Evolutionary conservation across 73 alveolate species (phyloP).

Genomic region (Halteria grandinella): DNA sequence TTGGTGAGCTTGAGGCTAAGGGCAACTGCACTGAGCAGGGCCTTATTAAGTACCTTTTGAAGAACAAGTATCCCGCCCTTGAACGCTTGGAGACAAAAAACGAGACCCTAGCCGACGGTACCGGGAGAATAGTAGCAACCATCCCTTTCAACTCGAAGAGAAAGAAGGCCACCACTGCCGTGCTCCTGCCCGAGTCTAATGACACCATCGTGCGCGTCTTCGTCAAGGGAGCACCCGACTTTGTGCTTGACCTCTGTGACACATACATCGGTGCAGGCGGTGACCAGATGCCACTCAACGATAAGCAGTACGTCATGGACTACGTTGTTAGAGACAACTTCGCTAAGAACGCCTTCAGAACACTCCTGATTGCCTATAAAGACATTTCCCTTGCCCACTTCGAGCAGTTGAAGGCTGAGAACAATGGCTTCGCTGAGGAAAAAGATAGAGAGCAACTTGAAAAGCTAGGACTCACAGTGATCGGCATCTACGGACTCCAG

Average conservation of each 20-base stretch:
- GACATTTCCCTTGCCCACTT: conserved; percentile 62
- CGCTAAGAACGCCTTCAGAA: conserved; percentile 84
- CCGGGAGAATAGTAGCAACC: too few species aligned
- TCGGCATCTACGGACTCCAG: conserved; percentile 88
- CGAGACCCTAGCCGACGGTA: too few species aligned
- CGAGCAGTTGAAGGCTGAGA: conserved; percentile 38
- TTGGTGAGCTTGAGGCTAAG: conserved; percentile 24
- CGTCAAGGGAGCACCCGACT: conserved; percentile 74
- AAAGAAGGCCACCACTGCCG: conserved; percentile 74
- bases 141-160: conserved; percentile 91
- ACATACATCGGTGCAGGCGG: conserved; percentile 48
- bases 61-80: too few species aligned
- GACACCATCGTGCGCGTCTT: conserved; percentile 22
- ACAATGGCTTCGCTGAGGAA: conserved; percentile 45
- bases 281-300: background rate
- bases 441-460: conserved; percentile 67
- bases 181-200: conserved; percentile 16
- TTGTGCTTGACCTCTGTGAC: conserved; percentile 44
- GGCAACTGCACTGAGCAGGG: conserved; percentile 40
- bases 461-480: conserved; percentile 77
- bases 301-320: conserved; percentile 73
- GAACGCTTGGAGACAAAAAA: too few species aligned
- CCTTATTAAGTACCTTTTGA: conserved; percentile 1
- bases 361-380: conserved; percentile 76
- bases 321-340: conserved; percentile 55